Base-by-base conservation (phyloP, 257 asterid species). In the Knoxia roxburghii region DNA sequence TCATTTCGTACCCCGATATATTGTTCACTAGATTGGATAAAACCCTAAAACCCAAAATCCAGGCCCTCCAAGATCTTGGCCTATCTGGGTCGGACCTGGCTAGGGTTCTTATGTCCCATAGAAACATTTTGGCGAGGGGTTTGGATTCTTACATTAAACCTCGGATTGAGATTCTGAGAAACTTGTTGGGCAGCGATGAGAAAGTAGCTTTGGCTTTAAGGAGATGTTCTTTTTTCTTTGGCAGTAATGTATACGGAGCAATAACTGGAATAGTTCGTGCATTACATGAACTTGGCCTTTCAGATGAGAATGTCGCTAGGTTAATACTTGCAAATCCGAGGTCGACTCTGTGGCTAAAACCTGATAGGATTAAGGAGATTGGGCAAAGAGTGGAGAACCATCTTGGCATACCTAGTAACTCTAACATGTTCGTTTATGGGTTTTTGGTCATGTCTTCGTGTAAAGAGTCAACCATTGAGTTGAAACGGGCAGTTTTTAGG, bases 1-100 rank as follows among this genome's bases (percentile, higher is more conserved):
- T 74, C 30, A 27, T 27, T 10, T 12, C 48, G 0, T 2, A 32
- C 2, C 76, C 79, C 5, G 26, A 6, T 2, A 35, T 73, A 50
- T 50, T 78, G 48, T 71, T 71, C 9, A 35, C 7, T 21, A 23
- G 74, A 15, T 52, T 63, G 9, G 71, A 64, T 6, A 73, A 70
- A 61, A 70, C 71, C 70, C 76, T 78, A 6, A 54, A 46, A 8
- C 82, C 79, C 52, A 78, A 78, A 67, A 20, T 73, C 30, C 37
- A 17, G 46, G 23, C 21, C 43, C 61, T 78, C 3, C 53, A 74
- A 35, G 74, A 70, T 18, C 33, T 74, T 37, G 78, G 81, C 14
- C 27, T 77, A 14, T 53, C 53, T 17, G 75, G 73, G 50, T 11
- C 55, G 58, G 59, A 60, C 39, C 55, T 77, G n/a, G 67, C 11